Evolutionary conservation across 768 basidiomycete species (phyloP).

Genomic region (Cystobasidium onofrii): DNA sequence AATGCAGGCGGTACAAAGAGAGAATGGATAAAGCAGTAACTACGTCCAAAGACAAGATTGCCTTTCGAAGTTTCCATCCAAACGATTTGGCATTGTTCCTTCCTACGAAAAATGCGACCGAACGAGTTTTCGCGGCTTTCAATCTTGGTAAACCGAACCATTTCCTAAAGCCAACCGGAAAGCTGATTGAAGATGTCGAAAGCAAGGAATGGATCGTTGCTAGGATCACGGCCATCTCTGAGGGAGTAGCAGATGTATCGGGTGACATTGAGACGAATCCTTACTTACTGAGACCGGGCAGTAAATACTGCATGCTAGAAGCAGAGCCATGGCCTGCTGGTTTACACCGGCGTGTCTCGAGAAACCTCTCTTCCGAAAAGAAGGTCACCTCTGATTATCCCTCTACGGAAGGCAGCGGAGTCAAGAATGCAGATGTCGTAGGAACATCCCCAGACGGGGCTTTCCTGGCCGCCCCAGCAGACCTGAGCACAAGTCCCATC

Average conservation of each 20-base stretch:
- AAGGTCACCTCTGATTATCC: not conserved
- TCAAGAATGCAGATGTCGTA: too few species aligned
- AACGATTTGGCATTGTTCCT: conserved; percentile 92
- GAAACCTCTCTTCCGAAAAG: not conserved
- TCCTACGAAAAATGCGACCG: conserved; percentile 85
- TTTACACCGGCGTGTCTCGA: not conserved
- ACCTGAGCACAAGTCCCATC: not conserved
- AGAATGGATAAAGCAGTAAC: conserved; percentile 51
- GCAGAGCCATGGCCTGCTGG: conserved; percentile 60
- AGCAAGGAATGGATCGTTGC: conserved; percentile 92
- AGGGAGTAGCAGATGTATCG: conserved; percentile 70
- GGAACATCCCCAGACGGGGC: not conserved
- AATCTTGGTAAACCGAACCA: conserved; percentile 95
- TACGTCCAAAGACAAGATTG: conserved; percentile 71
- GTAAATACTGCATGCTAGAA: conserved; percentile 87
- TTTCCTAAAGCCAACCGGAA: conserved; percentile 80
- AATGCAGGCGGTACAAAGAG: conserved; percentile 90
- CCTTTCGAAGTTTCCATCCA: conserved; percentile 83
- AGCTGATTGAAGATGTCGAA: conserved; percentile 79
- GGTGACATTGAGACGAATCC: conserved; percentile 83
- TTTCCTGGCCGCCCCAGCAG: not conserved
- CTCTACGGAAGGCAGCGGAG: not conserved
- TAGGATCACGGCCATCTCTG: conserved; percentile 76
- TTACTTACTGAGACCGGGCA: conserved; percentile 76
- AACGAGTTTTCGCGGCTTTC: conserved; percentile 96